Conservation (phyloP, 1,284 basidiomycete species). For the Violaceomyces palustris region DNA sequence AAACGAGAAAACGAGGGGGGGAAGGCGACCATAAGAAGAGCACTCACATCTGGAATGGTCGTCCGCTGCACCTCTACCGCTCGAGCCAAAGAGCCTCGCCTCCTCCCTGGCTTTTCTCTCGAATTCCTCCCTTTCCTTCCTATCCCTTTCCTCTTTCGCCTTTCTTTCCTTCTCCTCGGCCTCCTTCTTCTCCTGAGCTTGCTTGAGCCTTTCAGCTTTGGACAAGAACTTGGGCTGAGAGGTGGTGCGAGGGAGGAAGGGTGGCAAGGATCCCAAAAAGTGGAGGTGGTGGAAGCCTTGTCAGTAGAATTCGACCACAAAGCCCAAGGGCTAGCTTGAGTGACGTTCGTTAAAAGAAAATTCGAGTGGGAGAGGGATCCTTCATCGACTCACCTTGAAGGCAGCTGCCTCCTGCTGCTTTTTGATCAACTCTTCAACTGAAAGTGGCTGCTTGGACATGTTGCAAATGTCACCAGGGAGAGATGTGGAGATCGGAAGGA, state of each 20-base stretch:
- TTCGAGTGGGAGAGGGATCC: too few relatives aligned
- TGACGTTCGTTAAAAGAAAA: too few relatives aligned
- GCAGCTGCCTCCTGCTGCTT: conserved; percentile 28
- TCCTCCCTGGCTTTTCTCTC: conserved; percentile 59
- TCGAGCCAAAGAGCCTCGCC: conserved; percentile 8
- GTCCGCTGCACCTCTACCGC: conserved; percentile 1
- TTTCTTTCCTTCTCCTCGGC: conserved; percentile 17
- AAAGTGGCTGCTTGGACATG: conserved; percentile 30
- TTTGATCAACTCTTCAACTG: conserved; percentile 36
- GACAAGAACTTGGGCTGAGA: conserved; percentile 31
- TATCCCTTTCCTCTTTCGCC: conserved; percentile 60
- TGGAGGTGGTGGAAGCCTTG: too few relatives aligned
- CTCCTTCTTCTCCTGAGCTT: conserved; percentile 22
- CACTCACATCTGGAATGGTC: conserved; percentile 1
- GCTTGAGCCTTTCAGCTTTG: conserved; percentile 36
- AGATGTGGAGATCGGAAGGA: too few relatives aligned
- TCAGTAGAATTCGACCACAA: too few relatives aligned
- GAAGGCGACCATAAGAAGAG: background rate
- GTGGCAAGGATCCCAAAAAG: background rate
- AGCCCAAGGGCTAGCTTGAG: too few relatives aligned
- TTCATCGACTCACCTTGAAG: conserved; percentile 13
- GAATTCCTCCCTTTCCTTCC: conserved; percentile 63
- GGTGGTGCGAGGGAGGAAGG: background rate
- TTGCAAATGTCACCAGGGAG: too few relatives aligned
- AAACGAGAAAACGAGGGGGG: conserved; percentile 1